A percentile compares a stretch with the other conserved stretches of the same genome.
phyloP scores from a whole-genome alignment of 192 early-diverging fungal genomes.

The Coemansia sp. region DNA sequence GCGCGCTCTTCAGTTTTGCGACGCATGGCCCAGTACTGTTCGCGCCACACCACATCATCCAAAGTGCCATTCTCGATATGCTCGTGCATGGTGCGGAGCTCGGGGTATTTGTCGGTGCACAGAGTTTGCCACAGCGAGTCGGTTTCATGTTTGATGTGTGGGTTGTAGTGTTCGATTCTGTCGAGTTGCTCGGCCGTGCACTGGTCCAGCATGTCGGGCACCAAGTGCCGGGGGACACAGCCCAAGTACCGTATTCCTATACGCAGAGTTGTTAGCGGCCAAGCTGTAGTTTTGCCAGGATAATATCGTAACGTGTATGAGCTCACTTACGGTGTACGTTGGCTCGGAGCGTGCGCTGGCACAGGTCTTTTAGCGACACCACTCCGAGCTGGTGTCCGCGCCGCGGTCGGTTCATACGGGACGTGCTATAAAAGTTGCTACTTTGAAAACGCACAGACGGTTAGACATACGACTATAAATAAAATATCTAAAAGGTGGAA shows the following conservation, averaged over 20 bases:
- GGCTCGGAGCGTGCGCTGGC: constrained; percentile 30
- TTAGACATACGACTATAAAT: background rate
- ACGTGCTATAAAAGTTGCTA: too few species aligned
- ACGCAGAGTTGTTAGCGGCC: background rate
- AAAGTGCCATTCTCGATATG: constrained; percentile 7
- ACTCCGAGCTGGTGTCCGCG: constrained; percentile 4
- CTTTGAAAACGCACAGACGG: too few species aligned
- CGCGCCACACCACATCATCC: constrained; percentile 28
- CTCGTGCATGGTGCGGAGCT: constrained; percentile 13
- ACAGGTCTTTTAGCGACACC: constrained; percentile 38
- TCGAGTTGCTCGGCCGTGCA: constrained; percentile 50
- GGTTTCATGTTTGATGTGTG: constrained; percentile 43
- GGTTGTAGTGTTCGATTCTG: constrained; percentile 39
- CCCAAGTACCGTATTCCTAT: constrained; percentile 33
- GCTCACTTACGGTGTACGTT: constrained; percentile 30
- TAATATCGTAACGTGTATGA: background rate
- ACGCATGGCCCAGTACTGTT: constrained; percentile 29
- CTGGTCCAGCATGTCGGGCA: constrained; percentile 25
- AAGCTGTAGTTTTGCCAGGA: too few species aligned
- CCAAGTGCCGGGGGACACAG: constrained; percentile 31
- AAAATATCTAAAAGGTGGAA: background rate
- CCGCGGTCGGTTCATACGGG: constrained; percentile 10
- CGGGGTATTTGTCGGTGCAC: constrained; percentile 20
- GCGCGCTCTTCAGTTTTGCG: constrained; percentile 32
- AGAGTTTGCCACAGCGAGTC: constrained; percentile 37